Base-by-base conservation (phyloP, 208 protist genomes). In the Leishmania major region DNA sequence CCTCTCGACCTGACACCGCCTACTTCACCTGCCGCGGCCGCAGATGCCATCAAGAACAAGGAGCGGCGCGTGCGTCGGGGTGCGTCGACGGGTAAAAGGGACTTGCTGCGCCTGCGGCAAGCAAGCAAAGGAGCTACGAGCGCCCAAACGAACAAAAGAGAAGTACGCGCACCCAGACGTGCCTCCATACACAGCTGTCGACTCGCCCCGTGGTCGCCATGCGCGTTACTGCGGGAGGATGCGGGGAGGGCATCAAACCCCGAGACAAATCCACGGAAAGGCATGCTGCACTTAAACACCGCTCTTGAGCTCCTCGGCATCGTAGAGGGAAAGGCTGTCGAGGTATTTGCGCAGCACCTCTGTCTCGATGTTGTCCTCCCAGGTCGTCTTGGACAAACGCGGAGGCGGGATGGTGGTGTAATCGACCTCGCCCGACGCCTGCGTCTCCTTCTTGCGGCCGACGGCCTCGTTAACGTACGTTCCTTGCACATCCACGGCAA, bases 311-410 rank as follows among this genome's bases (percentile, higher is more conserved):
- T 98, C 95, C 89, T 98, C 94, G 31, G 87, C 86, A 73, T 98
- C 95, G 89, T 93, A 98, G 62, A 89, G 83, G 49, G 93, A 78
- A 40, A 98, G 93, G 72, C 87, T 89, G 84, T 98, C 93, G 53
- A 96, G 92, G 81, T 95, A 98, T 80, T 93, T 91, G 84, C 89
- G 88, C 51, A 97, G 87, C 80, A 96, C 89, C 88, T 97, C 93
- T 31, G 94, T 96, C 83, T 96, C 94, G 78, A 96, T 91, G 82
- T 96, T 98, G 83, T 96, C 92, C 70, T 94, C 93, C 92, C 91
- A 98, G 5, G 83, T 80, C 15, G 95, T 98, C 78, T 87, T 88
- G 62, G 78, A 37, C 72, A 89, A 71, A 69, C 88, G 91, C 6
- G 90, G 88, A 0, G 85, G 81, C 55, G 95, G 94, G 83, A 96